phyloP scores from a whole-genome alignment of 2,329 filamentous ascomycete genomes.

The Teratosphaeria nubilosa region DNA sequence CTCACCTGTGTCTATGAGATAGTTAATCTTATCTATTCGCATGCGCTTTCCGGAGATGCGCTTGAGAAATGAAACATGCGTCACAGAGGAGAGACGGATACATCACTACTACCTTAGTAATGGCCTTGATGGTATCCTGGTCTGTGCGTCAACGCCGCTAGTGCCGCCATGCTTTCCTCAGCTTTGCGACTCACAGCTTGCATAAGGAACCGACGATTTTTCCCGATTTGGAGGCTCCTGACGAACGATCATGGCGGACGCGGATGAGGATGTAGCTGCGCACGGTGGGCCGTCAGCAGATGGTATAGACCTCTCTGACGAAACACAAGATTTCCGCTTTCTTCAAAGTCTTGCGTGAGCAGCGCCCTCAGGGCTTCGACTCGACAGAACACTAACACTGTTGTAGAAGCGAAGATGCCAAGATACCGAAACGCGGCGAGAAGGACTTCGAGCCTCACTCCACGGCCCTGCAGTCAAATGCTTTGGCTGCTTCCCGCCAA shows the following conservation, averaged over 20 bases:
- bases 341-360: conserved; percentile 45
- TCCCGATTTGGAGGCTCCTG: neutral
- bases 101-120: too few species aligned
- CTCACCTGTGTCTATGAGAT: too few species aligned
- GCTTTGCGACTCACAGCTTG: neutral
- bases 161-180: neutral
- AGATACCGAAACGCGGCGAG: conserved; percentile 78
- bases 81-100: too few species aligned
- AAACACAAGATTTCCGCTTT: conserved; percentile 78
- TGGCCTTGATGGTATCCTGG: too few species aligned
- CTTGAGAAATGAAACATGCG: too few species aligned
- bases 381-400: neutral
- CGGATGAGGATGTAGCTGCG: conserved; percentile 27
- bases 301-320: conserved; percentile 67
- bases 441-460: conserved; percentile 96
- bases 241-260: conserved; percentile 24
- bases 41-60: too few species aligned
- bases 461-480: conserved; percentile 67
- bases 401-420: conserved; percentile 28
- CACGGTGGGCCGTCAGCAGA: conserved; percentile 53
- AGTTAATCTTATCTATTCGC: too few species aligned
- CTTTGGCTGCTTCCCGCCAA: conserved; percentile 68
- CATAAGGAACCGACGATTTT: neutral
- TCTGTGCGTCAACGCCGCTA: too few species aligned
- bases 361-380: conserved; percentile 2